Conservation (phyloP, 2,329 filamentous ascomycete species). For the Didymellaceae sp. region DNA sequence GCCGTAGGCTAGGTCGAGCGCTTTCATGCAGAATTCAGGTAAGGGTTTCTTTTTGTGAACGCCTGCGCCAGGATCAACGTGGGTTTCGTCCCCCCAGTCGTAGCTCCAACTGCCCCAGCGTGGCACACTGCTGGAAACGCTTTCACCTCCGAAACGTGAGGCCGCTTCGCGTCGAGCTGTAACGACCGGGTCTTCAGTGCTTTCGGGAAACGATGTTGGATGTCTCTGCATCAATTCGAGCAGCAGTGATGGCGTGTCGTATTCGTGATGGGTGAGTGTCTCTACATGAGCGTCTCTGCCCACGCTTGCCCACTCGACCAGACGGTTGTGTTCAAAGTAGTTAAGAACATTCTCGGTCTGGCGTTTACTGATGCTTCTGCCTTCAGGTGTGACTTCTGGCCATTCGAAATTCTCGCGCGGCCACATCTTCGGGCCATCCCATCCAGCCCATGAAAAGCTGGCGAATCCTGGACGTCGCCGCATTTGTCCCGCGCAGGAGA, state of each 20-base stretch:
- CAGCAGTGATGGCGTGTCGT: background rate
- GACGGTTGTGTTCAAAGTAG: background rate
- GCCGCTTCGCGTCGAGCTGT: background rate
- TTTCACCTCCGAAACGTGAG: background rate
- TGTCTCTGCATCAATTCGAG: background rate
- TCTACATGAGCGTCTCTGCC: background rate
- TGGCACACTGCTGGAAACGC: background rate
- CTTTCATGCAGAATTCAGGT: background rate
- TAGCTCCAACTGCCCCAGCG: background rate
- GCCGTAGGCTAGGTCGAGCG: background rate
- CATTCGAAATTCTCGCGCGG: constrained; percentile 10
- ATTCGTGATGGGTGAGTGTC: background rate
- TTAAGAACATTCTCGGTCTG: background rate
- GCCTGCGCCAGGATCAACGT: background rate
- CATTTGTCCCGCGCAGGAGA: constrained; percentile 1
- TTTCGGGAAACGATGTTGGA: background rate
- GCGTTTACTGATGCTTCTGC: background rate
- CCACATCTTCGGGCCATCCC: constrained; percentile 7
- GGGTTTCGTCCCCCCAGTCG: background rate
- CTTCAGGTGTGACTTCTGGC: background rate
- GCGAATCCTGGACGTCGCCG: constrained; percentile 8
- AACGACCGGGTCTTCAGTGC: background rate
- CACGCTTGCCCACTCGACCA: background rate
- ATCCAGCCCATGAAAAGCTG: constrained; percentile 14
- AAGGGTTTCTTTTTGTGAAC: background rate